These are phyloP conservation scores for Seminavis robusta DNA, from an alignment of 108 stramenopile species.

Conservation along the genomic window DNA sequence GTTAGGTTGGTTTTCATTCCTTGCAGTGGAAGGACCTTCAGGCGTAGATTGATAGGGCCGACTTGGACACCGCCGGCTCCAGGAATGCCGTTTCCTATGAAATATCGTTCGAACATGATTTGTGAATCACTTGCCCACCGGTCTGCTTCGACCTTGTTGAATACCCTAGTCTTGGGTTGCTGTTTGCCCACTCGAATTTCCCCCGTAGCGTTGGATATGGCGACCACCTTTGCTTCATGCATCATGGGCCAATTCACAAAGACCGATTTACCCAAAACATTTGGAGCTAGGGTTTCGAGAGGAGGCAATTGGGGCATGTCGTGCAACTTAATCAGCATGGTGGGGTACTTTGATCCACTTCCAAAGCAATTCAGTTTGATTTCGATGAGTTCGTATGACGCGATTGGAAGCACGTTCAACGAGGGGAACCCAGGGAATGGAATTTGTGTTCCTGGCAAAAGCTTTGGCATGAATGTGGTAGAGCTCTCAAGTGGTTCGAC, in stretches of 20 bases:
- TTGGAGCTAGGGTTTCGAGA: constrained; percentile 59
- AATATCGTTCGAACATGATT: constrained; percentile 63
- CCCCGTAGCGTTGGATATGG: constrained; percentile 67
- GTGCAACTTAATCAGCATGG: constrained; percentile 74
- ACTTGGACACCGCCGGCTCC: constrained; percentile 89
- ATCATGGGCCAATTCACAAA: constrained; percentile 98
- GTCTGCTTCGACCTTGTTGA: constrained; percentile 31
- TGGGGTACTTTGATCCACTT: constrained; percentile 83
- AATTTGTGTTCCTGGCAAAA: constrained; percentile 77
- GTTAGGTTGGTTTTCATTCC: constrained; percentile 87
- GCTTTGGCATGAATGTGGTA: constrained; percentile 76
- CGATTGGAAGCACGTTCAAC: constrained; percentile 85
- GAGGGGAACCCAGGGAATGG: constrained; percentile 93
- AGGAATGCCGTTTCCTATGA: constrained; percentile 67
- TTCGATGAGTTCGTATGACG: constrained; percentile 46
- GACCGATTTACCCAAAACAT: constrained; percentile 76
- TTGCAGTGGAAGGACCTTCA: constrained; percentile 87
- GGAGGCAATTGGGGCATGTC: constrained; percentile 68
- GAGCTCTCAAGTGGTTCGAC: constrained; percentile 55
- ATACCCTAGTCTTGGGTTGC: neutral
- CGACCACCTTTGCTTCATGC: constrained; percentile 94
- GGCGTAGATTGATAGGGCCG: constrained; percentile 79
- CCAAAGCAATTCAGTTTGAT: constrained; percentile 88
- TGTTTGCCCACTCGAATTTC: constrained; percentile 60
- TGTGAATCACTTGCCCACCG: constrained; percentile 69